These are phyloP conservation scores for Talaromyces borbonicus DNA, from an alignment of 495 filamentous ascomycete species.

Conservation along the genomic window DNA sequence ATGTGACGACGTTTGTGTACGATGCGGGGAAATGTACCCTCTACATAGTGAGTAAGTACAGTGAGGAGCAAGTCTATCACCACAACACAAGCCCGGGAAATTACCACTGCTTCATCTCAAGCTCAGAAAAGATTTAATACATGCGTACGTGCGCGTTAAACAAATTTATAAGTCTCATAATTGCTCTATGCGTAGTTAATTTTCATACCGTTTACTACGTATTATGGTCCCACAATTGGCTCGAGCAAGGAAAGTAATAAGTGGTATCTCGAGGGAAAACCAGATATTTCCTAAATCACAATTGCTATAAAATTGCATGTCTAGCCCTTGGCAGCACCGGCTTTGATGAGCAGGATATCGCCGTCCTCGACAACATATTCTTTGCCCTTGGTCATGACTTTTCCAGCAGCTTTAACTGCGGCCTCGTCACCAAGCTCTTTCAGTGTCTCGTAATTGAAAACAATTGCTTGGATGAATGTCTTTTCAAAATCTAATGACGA, in stretches of 20 bases:
- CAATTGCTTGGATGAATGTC: constrained; percentile 95
- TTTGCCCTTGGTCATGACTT: constrained; percentile 98
- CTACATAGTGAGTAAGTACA: neutral
- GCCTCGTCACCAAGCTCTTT: constrained; percentile 84
- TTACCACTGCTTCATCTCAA: too few relatives aligned
- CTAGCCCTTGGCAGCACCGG: constrained; percentile 82
- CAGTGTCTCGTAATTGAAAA: constrained; percentile 71
- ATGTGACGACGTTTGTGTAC: constrained; percentile 1
- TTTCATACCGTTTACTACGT: too few relatives aligned
- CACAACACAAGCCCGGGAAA: neutral
- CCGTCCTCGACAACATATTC: constrained; percentile 64
- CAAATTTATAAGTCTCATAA: too few relatives aligned
- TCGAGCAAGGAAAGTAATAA: too few relatives aligned
- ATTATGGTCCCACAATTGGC: too few relatives aligned
- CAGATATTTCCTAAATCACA: too few relatives aligned
- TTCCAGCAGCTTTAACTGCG: constrained; percentile 83
- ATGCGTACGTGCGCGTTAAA: too few relatives aligned
- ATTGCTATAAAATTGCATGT: too few relatives aligned
- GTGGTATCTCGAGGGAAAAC: too few relatives aligned
- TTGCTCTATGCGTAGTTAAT: too few relatives aligned
- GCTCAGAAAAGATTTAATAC: too few relatives aligned
- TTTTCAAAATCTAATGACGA: constrained; percentile 79
- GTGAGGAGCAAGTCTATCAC: neutral
- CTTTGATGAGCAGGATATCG: constrained; percentile 78
- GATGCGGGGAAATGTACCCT: neutral